These are phyloP conservation scores for Volvox carteri DNA, from an alignment of 163 green algal genomes.

Conservation along the genomic window DNA sequence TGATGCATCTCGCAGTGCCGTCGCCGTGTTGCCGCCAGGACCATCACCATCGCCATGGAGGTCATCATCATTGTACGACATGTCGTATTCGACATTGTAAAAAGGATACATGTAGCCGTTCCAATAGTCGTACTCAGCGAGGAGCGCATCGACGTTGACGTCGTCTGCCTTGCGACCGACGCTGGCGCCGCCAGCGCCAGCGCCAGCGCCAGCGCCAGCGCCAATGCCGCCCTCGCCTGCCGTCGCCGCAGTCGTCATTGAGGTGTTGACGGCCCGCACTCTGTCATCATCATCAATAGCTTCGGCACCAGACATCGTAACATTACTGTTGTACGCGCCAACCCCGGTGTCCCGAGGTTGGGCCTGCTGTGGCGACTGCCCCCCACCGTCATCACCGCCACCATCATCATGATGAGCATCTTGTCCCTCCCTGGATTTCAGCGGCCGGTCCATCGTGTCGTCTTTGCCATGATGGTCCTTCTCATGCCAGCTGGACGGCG, in stretches of 20 bases:
- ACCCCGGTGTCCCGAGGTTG: no score
- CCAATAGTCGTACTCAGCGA: slow-evolving; percentile 50
- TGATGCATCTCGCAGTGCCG: no score
- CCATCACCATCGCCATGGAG: not conserved
- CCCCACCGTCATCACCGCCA: no score
- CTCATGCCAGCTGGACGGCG: not conserved
- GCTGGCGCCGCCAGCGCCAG: not conserved
- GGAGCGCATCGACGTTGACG: not conserved
- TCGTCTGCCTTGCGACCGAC: not conserved
- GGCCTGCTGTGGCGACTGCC: no score
- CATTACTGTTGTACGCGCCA: no score
- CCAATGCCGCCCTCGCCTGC: not conserved
- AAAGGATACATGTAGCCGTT: slow-evolving; percentile 41
- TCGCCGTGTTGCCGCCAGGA: no score
- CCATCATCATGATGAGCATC: no score
- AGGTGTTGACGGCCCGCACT: no score
- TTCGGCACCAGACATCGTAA: no score
- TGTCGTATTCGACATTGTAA: slow-evolving; percentile 44
- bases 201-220: not conserved
- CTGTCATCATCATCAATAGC: no score
- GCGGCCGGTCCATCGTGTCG: not conserved
- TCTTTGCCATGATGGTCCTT: not conserved
- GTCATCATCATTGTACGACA: slow-evolving; percentile 26
- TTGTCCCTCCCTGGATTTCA: no score
- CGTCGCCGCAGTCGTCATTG: not conserved